These are phyloP conservation scores for Aciculosporium take DNA, from an alignment of 2,329 filamentous ascomycete species.

Conservation along the genomic window DNA sequence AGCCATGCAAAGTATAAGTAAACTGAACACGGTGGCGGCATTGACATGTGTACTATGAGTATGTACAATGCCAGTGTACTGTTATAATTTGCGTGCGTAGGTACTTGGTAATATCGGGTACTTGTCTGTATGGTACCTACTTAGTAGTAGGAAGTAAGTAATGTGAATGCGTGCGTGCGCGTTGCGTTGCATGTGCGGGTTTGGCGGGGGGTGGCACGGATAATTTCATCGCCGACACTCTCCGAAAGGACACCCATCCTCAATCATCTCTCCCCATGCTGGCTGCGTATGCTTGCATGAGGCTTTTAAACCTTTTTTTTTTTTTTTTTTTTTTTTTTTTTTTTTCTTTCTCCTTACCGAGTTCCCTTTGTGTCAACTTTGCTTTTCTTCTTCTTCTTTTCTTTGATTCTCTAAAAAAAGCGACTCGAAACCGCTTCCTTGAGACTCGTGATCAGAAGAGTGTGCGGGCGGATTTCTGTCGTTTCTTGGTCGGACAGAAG, in stretches of 20 bases:
- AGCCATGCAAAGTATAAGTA: too few species aligned
- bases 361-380: too few species aligned
- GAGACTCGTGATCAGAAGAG: not conserved
- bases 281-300: not conserved
- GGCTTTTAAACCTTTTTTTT: too few species aligned
- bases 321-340: not conserved
- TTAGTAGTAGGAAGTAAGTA: too few species aligned
- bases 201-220: slow-evolving; percentile 12
- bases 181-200: not conserved
- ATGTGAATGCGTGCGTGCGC: too few species aligned
- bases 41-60: too few species aligned
- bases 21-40: slow-evolving; percentile 22
- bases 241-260: slow-evolving; percentile 5
- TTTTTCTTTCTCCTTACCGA: not conserved
- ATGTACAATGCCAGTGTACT: too few species aligned
- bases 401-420: not conserved
- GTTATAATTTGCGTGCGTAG: too few species aligned
- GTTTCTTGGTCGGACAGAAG: not conserved
- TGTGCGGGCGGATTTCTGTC: not conserved
- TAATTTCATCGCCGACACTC: slow-evolving; percentile 19
- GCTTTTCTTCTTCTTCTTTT: not conserved
- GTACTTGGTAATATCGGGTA: too few species aligned
- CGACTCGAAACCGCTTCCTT: not conserved
- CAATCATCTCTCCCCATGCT: slow-evolving; percentile 1
- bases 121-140: too few species aligned